Conservation (phyloP, 805 yeast genomes). For the Yarrowia yakushimensis region DNA sequence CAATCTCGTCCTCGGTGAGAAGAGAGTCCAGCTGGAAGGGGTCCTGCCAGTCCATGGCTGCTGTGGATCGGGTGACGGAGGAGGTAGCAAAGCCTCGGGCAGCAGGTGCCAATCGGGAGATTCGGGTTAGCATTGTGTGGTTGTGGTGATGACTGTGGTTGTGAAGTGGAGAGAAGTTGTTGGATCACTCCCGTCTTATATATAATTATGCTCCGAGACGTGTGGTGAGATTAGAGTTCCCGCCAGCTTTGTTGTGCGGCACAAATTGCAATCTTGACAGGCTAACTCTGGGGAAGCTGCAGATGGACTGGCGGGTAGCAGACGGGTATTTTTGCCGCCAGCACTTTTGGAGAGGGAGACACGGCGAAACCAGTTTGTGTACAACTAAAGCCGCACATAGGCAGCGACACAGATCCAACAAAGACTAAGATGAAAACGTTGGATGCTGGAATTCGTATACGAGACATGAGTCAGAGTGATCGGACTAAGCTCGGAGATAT, state of each 20-base stretch:
- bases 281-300: slow-evolving; percentile 15
- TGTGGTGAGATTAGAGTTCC: not conserved
- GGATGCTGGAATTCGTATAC: not conserved
- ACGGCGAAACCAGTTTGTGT: not conserved
- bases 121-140: slow-evolving; percentile 2
- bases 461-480: not conserved
- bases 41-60: slow-evolving; percentile 41
- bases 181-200: not conserved
- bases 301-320: not conserved
- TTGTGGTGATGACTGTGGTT: not conserved
- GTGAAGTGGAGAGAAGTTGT: not conserved
- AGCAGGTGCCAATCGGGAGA: slow-evolving; percentile 14
- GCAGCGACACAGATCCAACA: not conserved
- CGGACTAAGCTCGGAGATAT: not conserved
- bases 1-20: slow-evolving; percentile 42
- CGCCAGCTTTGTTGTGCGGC: slow-evolving; percentile 22
- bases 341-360: no score
- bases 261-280: slow-evolving; percentile 2
- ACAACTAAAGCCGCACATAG: not conserved
- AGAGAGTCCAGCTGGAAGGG: slow-evolving; percentile 38
- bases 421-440: not conserved
- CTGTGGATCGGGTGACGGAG: slow-evolving; percentile 8
- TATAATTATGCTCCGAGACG: not conserved
- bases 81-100: slow-evolving; percentile 17
- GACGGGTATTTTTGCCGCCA: slow-evolving; percentile 1